Conservation (phyloP, 306 rosid genomes). For the Crataegus laevigata region DNA sequence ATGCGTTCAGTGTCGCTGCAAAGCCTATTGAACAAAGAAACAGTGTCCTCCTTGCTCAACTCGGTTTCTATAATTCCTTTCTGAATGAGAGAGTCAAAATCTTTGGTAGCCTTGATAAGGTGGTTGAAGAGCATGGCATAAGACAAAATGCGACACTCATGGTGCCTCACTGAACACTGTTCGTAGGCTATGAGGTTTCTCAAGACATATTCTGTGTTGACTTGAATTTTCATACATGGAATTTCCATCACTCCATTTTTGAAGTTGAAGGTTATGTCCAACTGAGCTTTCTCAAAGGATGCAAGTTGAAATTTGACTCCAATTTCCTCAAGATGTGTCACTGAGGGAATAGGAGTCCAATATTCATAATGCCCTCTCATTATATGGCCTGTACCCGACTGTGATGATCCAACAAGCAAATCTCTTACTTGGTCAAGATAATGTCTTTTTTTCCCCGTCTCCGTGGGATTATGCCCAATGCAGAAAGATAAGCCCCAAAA, state of each 20-base stretch:
- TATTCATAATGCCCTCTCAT: no score
- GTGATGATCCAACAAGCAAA: neutral
- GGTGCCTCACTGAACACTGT: no score
- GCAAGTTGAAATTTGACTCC: no score
- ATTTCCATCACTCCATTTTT: neutral
- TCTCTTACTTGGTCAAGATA: neutral
- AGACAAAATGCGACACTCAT: no score
- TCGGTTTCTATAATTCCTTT: accelerated
- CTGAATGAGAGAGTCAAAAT: no score
- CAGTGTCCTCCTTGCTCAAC: neutral
- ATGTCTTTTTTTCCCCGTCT: no score
- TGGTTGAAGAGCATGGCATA: no score
- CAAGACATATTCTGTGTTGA: accelerated
- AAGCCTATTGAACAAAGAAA: neutral
- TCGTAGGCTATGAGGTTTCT: no score
- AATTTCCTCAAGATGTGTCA: neutral
- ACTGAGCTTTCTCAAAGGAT: accelerated
- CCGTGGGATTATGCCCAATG: no score
- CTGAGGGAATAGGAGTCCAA: neutral
- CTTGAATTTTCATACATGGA: accelerated
- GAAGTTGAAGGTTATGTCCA: accelerated
- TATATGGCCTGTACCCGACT: accelerated
- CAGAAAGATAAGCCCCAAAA: no score
- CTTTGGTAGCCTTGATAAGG: no score
- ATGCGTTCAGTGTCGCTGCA: neutral